A percentile compares a stretch with the other conserved stretches of the same genome.
phyloP scores from a whole-genome alignment of 176 grass and related monocot genomes.

The Saccharum spontaneum region DNA sequence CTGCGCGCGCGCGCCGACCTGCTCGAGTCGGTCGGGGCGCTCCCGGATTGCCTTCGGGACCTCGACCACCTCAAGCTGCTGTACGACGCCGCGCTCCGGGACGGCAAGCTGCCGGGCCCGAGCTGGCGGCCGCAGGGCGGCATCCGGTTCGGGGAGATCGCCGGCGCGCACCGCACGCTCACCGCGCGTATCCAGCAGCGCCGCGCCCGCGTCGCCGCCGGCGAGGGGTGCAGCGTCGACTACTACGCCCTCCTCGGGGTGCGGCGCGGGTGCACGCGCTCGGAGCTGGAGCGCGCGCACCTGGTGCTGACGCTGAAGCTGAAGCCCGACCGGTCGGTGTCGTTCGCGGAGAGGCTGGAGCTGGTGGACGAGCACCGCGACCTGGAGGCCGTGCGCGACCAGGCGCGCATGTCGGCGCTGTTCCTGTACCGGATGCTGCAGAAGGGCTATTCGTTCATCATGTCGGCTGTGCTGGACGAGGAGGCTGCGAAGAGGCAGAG shows the following conservation, averaged over 20 bases:
- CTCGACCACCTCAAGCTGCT: slow-evolving; percentile 95
- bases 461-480: slow-evolving; percentile 47
- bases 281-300: slow-evolving; percentile 78
- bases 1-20: slow-evolving; percentile 79
- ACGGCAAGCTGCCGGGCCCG: slow-evolving; percentile 67
- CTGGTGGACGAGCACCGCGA: slow-evolving; percentile 88
- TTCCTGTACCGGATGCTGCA: slow-evolving; percentile 92
- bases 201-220: slow-evolving; percentile 51
- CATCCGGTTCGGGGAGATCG: slow-evolving; percentile 66
- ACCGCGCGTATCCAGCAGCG: slow-evolving; percentile 58
- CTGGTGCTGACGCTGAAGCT: slow-evolving; percentile 81
- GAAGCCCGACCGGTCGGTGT: slow-evolving; percentile 68
- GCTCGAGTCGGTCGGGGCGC: slow-evolving; percentile 48
- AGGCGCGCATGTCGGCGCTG: slow-evolving; percentile 90
- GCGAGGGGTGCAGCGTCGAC: slow-evolving; percentile 60
- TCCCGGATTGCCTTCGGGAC: slow-evolving; percentile 78
- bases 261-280: slow-evolving; percentile 54
- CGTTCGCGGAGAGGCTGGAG: slow-evolving; percentile 80
- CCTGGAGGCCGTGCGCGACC: slow-evolving; percentile 72
- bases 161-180: slow-evolving; percentile 57
- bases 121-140: slow-evolving; percentile 62
- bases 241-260: slow-evolving; percentile 76
- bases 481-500: slow-evolving; percentile 55
- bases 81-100: slow-evolving; percentile 83
- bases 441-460: slow-evolving; percentile 75